Evolutionary conservation across 192 early-diverging fungal genomes (phyloP).

Genomic region (Coemansia sp.): DNA sequence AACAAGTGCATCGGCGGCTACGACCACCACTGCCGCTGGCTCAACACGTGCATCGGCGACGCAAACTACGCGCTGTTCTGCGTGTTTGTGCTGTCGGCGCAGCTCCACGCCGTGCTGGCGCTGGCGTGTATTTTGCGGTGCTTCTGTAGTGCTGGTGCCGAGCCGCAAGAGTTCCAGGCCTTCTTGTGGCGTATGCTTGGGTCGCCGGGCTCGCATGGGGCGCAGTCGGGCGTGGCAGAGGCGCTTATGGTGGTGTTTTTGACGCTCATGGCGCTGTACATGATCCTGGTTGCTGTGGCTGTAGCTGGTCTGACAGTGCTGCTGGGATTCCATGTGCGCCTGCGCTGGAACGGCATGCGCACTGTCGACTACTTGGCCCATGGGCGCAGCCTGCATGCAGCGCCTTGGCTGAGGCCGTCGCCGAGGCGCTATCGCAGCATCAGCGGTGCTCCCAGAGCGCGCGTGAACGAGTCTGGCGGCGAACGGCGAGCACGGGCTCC

Average conservation of each 20-base stretch:
- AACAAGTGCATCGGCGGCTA: constrained; percentile 51
- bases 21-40: constrained; percentile 49
- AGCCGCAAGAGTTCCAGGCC: constrained; percentile 11
- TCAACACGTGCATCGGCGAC: constrained; percentile 43
- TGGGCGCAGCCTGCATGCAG: constrained; percentile 8
- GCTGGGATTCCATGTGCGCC: constrained; percentile 34
- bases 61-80: constrained; percentile 35
- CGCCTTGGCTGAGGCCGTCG: constrained; percentile 10
- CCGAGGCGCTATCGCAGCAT: constrained; percentile 25
- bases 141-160: constrained; percentile 8
- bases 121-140: constrained; percentile 22
- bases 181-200: constrained; percentile 20
- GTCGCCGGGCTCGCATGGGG: constrained; percentile 1
- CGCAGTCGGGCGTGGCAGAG: not conserved
- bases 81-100: constrained; percentile 16
- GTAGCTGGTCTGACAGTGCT: constrained; percentile 28
- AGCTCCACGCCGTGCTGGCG: constrained; percentile 14
- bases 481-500: constrained; percentile 2
- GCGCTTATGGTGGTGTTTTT: constrained; percentile 11
- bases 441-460: not conserved
- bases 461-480: not conserved
- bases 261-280: constrained; percentile 16
- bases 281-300: constrained; percentile 16
- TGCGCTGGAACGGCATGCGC: constrained; percentile 32
- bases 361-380: constrained; percentile 32